phyloP scores from a whole-genome alignment of 345 rosid species.

The Pistacia integerrima region DNA sequence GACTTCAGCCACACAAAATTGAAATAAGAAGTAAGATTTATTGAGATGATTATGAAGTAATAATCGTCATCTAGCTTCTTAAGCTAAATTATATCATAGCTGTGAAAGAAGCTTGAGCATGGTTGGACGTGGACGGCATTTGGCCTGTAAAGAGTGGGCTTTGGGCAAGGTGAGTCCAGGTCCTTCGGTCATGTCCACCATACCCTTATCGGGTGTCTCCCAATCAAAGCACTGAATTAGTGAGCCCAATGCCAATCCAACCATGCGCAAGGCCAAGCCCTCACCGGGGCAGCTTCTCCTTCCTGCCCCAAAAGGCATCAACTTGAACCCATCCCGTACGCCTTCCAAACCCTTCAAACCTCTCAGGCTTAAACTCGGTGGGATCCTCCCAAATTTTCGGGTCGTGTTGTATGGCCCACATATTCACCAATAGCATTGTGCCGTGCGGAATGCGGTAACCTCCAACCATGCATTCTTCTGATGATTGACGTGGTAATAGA shows the following conservation, averaged over 20 bases:
- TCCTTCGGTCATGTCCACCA: slow-evolving; percentile 42
- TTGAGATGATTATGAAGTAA: too few species aligned
- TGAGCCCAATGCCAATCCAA: slow-evolving; percentile 40
- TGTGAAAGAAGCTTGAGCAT: not conserved
- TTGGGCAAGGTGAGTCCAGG: slow-evolving; percentile 31
- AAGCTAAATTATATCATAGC: too few species aligned
- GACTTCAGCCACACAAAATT: too few species aligned
- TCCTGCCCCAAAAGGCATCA: slow-evolving; percentile 60
- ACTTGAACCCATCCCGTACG: slow-evolving; percentile 39
- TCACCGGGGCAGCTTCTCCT: slow-evolving; percentile 70
- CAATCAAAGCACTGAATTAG: slow-evolving; percentile 44
- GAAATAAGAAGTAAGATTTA: too few species aligned
- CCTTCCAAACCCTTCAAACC: slow-evolving; percentile 45
- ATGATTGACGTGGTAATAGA: slow-evolving; percentile 40
- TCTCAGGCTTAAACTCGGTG: slow-evolving; percentile 37
- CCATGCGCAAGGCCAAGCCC: slow-evolving; percentile 41
- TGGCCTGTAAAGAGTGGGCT: slow-evolving; percentile 30
- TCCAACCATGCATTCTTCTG: slow-evolving; percentile 35
- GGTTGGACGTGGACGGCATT: slow-evolving; percentile 21
- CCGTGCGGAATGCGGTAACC: slow-evolving; percentile 38
- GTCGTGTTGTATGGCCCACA: slow-evolving; percentile 39
- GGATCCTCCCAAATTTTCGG: slow-evolving; percentile 37
- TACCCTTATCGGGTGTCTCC: slow-evolving; percentile 12
- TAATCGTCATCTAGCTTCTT: too few species aligned
- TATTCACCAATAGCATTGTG: slow-evolving; percentile 37